phyloP scores from a whole-genome alignment of 208 protist species.

The Acanthamoeba polyphaga region DNA sequence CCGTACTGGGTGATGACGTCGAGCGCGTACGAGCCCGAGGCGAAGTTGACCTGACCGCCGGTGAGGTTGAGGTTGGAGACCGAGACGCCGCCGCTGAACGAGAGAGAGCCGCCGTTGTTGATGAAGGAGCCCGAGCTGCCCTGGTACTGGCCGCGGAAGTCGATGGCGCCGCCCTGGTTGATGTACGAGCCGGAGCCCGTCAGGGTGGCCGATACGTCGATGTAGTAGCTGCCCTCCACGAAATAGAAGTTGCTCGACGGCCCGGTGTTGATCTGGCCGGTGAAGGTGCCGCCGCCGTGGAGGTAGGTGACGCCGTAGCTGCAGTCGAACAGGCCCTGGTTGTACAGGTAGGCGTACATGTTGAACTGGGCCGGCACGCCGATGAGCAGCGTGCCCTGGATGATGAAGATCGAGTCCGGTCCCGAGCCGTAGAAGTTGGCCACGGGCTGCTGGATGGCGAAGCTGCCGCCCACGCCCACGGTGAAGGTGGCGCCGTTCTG shows the following conservation, averaged over 20 bases:
- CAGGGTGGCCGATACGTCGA: conserved; percentile 38
- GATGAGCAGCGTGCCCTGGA: conserved; percentile 57
- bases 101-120: conserved; percentile 36
- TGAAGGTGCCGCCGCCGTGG: conserved; percentile 60
- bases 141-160: conserved; percentile 63
- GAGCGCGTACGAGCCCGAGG: conserved; percentile 45
- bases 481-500: conserved; percentile 66
- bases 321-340: conserved; percentile 46
- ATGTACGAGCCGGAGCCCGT: conserved; percentile 63
- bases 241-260: conserved; percentile 49
- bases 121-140: conserved; percentile 25
- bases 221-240: conserved; percentile 65
- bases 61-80: conserved; percentile 65
- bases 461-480: conserved; percentile 10
- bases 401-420: conserved; percentile 62
- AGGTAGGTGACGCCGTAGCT: conserved; percentile 69
- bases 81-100: conserved; percentile 59
- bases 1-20: conserved; percentile 56
- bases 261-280: conserved; percentile 3
- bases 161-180: conserved; percentile 62
- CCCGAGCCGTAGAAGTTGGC: conserved; percentile 62
- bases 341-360: conserved; percentile 67
- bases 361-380: conserved; percentile 52
- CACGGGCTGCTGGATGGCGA: conserved; percentile 22
- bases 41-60: conserved; percentile 69